Percentiles rank a stretch among this genome's conserved stretches.
Evolutionary conservation across 1,139 yeast species (phyloP).

Genomic region (Meyerozyma smithsonii): DNA sequence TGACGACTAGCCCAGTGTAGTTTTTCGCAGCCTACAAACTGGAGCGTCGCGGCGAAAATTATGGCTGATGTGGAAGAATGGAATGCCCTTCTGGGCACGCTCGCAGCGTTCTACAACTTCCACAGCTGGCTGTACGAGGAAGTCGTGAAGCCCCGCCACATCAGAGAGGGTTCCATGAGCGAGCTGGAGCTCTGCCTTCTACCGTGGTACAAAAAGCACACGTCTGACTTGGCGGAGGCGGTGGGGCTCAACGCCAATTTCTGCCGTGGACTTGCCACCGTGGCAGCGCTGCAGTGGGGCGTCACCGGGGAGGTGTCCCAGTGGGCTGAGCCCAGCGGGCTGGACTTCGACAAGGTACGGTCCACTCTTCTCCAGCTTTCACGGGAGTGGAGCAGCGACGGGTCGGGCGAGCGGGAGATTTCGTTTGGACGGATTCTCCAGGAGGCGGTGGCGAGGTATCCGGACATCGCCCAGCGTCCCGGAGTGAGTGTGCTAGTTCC

Average conservation of each 20-base stretch:
- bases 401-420: conserved; percentile 45
- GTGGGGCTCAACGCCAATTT: conserved; percentile 49
- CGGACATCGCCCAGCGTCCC: conserved; percentile 34
- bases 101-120: conserved; percentile 34
- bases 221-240: conserved; percentile 40
- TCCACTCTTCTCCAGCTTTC: conserved; percentile 59
- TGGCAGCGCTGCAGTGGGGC: conserved; percentile 53
- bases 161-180: conserved; percentile 27
- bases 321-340: conserved; percentile 43
- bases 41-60: background rate
- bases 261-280: conserved; percentile 39
- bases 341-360: conserved; percentile 59
- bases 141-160: conserved; percentile 30
- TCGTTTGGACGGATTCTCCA: conserved; percentile 44
- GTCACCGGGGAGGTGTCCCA: conserved; percentile 30
- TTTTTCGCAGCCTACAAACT: background rate
- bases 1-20: background rate
- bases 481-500: conserved; percentile 58
- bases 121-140: conserved; percentile 32
- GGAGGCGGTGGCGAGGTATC: conserved; percentile 41
- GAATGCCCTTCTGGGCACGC: conserved; percentile 33
- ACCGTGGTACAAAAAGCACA: conserved; percentile 49
- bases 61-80: conserved; percentile 28
- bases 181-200: conserved; percentile 38
- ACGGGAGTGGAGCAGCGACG: conserved; percentile 76